These are phyloP conservation scores for Cornus suecica DNA, from an alignment of 148 eudicot genomes.

Conservation along the genomic window DNA sequence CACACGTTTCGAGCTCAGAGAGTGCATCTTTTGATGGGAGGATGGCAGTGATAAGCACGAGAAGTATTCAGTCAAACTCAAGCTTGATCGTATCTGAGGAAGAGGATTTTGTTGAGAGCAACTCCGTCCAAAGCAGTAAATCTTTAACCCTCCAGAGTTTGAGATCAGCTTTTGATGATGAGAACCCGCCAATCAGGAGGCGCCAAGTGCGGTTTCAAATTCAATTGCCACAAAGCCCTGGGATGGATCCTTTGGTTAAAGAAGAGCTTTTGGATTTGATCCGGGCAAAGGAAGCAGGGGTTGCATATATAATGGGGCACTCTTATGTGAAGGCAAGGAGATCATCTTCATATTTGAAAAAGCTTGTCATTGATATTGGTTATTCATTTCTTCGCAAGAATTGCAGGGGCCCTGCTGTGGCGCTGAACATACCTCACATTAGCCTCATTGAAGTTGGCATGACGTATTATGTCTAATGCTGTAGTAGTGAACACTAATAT, in stretches of 20 bases:
- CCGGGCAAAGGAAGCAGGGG: constrained; percentile 89
- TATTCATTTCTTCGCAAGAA: constrained; percentile 91
- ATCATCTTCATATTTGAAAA: constrained; percentile 65
- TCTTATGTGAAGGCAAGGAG: constrained; percentile 83
- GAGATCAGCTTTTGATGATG: constrained; percentile 75
- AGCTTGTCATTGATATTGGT: constrained; percentile 75
- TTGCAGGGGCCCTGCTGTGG: constrained; percentile 92
- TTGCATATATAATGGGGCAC: constrained; percentile 93
- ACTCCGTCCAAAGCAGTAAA: constrained; percentile 59
- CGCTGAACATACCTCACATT: constrained; percentile 90
- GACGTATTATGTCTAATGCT: constrained; percentile 77
- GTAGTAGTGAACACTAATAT: constrained; percentile 1
- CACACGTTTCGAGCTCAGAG: constrained; percentile 54
- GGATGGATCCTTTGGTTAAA: constrained; percentile 55
- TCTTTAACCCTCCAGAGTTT: constrained; percentile 75
- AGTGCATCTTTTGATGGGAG: constrained; percentile 72
- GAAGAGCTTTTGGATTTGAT: constrained; percentile 83
- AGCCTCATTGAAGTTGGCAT: constrained; percentile 97
- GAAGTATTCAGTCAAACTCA: constrained; percentile 32
- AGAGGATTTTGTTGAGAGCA: constrained; percentile 29
- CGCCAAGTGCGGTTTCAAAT: constrained; percentile 69
- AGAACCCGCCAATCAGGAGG: constrained; percentile 49
- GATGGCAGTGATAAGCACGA: constrained; percentile 88
- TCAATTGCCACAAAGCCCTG: constrained; percentile 50
- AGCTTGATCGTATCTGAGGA: constrained; percentile 46